These are phyloP conservation scores for Chloroidium sp. DNA, from an alignment of 163 green algal species.

Conservation along the genomic window DNA sequence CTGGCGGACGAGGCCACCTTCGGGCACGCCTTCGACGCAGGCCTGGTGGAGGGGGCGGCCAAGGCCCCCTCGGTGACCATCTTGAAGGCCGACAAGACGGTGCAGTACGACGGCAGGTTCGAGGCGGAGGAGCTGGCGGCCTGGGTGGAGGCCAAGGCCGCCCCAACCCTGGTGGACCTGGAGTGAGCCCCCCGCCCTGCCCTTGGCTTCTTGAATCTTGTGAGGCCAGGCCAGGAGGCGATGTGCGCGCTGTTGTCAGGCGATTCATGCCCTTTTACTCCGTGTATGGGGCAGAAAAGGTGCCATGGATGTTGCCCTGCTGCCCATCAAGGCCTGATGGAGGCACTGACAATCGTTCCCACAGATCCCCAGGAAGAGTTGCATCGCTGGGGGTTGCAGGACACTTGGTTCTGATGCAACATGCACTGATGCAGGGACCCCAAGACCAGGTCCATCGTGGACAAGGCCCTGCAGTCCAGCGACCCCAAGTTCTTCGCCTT, in stretches of 20 bases:
- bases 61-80: conserved; percentile 14
- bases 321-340: no score
- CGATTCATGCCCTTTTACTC: no score
- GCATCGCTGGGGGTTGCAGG: no score
- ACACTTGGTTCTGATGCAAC: no score
- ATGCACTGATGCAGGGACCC: conserved; percentile 11
- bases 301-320: no score
- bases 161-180: conserved; percentile 30
- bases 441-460: conserved; percentile 7
- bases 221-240: no score
- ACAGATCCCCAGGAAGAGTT: no score
- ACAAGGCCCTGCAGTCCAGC: neutral
- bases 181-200: neutral
- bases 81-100: conserved; percentile 21
- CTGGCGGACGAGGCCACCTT: conserved; percentile 34
- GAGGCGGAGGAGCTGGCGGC: conserved; percentile 14
- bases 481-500: conserved; percentile 27
- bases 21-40: conserved; percentile 25
- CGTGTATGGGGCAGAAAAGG: no score
- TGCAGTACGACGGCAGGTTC: conserved; percentile 34
- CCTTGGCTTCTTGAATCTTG: no score
- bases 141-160: conserved; percentile 19
- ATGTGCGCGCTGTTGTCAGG: no score
- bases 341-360: no score
- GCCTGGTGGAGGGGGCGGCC: conserved; percentile 16